Evolutionary conservation across 768 basidiomycete genomes (phyloP).

Genomic region (Candolleomyces eurysporus): DNA sequence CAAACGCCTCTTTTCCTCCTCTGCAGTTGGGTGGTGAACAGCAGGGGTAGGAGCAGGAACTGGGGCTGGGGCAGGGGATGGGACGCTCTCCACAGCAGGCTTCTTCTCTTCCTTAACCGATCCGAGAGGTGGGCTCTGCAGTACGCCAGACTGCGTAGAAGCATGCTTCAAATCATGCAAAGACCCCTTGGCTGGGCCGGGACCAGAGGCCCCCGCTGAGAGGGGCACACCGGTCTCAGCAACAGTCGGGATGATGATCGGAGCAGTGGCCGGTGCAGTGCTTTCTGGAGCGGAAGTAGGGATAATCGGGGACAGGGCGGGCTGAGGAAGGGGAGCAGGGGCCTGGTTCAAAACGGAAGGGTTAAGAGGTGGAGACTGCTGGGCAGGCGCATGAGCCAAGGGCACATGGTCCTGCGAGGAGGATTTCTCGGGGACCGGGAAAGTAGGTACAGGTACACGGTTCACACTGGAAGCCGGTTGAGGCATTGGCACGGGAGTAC

Average conservation of each 20-base stretch:
- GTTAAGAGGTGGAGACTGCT: constrained; percentile 13
- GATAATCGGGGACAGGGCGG: not conserved
- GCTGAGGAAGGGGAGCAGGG: not conserved
- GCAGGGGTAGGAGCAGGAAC: constrained; percentile 18
- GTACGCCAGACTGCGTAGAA: constrained; percentile 8
- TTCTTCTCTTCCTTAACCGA: constrained; percentile 11
- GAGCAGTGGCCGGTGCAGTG: constrained; percentile 5
- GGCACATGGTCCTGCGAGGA: constrained; percentile 29
- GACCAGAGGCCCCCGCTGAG: constrained; percentile 55
- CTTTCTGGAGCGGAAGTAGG: not conserved
- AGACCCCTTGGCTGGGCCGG: constrained; percentile 67
- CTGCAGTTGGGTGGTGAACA: constrained; percentile 46
- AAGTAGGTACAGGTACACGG: constrained; percentile 11
- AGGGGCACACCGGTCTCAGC: constrained; percentile 78
- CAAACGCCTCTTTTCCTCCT: constrained; percentile 67
- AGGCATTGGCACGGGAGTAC: constrained; percentile 16
- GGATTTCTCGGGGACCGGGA: constrained; percentile 8
- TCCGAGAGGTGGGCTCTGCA: constrained; percentile 27
- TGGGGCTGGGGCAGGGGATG: constrained; percentile 13
- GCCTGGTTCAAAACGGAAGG: constrained; percentile 14
- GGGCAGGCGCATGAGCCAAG: constrained; percentile 41
- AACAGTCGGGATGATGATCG: constrained; percentile 51
- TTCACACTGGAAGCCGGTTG: constrained; percentile 9
- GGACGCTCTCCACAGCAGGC: constrained; percentile 28
- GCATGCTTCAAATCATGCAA: constrained; percentile 45